Base-by-base conservation (phyloP, 805 yeast genomes). In the Maudiozyma bulderi region DNA sequence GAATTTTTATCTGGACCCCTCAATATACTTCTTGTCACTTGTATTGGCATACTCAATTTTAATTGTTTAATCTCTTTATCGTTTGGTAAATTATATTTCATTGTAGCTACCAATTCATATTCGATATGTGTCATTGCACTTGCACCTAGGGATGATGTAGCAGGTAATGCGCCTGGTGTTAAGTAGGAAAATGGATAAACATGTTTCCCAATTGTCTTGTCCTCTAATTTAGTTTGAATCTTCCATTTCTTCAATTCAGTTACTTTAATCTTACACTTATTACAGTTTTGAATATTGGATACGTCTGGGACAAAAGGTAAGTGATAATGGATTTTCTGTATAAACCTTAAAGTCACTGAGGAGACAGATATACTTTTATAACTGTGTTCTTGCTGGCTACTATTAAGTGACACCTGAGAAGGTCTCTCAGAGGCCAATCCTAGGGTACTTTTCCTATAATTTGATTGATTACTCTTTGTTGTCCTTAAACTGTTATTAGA, bases 141-240 rank as follows among this genome's bases (percentile, higher is more conserved):
- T 0, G 77, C 60, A 5, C 95, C 89, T 14, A 86, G 62, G 8
- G 68, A 58, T 34, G 81, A 65, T 1, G 95, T 78, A 1, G 95
- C 87, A 0, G 98, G 96, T 32, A 89, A 65, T 28, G 84, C 73
- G 0, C 99, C 99, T 0, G 96, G 95, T 8, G 93, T 63, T 40
- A 93, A 69, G 63, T 88, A 89, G 20, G 95, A 84, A 62, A 93
- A 91, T 1, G 99, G 99, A 64, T 86, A 93, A 1, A 86, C 88
- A 59, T 93, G 96, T 14, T 75, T 71, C 1, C 91, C 93, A 5
- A 71, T 66, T 7, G 81, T 71, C 53, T 88, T 77, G n/a, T 75
- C 71, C 1, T 80, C 73, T 0, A 78, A 71, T 32, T 73, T 72
- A 5, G 77, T 70, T 49, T 93, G 73, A 9, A 93, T 84, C 57